Base-by-base conservation (phyloP, 768 basidiomycete genomes). In the Lyophyllum atratum region DNA sequence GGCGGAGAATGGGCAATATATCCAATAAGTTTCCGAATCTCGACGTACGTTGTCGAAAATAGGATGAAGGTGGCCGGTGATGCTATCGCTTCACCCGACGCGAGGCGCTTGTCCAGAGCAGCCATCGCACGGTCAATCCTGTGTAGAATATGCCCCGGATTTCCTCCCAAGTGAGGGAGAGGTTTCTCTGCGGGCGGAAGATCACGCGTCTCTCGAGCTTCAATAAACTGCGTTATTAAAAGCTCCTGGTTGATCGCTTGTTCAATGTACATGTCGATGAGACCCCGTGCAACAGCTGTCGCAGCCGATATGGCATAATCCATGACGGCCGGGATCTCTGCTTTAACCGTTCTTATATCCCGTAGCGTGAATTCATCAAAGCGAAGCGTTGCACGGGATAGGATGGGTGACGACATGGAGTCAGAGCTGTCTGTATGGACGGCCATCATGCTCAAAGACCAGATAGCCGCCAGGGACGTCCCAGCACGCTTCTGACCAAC, bases 381-480 rank as follows among this genome's bases (percentile, higher is more conserved):
- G 14, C 65, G 59, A 22, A 73, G 64, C 1, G 61, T 65, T 34
- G 57, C 50, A 7, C 65, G 61, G 11, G 62, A 66, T 12, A 39
- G 61, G 33, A 40, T 44, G 43, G 52, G 52, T 51, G 52, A 25
- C 47, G 33, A 55, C n/a, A n/a, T n/a, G 14, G 54, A 50, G n/a
- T 57, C 40, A 52, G 53, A 57, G 25, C 46, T 34, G 49, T 56
- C 51, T 43, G 63, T 64, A 1, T 73, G 73, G 15, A 75, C 67
- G 14, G 72, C 64, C 66, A 78, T 72, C 74, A 78, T 76, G n/a
- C 68, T 72, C 43, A 78, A 60, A 1, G 76, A 75, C 75, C 75
- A 76, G 12, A 76, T 76, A 4, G 76, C 73, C 22, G 70, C 70
- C 12, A 76, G 60, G 59, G 73, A 76, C 0, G 71, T 70, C 33